Conservation (phyloP, 306 rosid species). For the Calophaca sinica region DNA sequence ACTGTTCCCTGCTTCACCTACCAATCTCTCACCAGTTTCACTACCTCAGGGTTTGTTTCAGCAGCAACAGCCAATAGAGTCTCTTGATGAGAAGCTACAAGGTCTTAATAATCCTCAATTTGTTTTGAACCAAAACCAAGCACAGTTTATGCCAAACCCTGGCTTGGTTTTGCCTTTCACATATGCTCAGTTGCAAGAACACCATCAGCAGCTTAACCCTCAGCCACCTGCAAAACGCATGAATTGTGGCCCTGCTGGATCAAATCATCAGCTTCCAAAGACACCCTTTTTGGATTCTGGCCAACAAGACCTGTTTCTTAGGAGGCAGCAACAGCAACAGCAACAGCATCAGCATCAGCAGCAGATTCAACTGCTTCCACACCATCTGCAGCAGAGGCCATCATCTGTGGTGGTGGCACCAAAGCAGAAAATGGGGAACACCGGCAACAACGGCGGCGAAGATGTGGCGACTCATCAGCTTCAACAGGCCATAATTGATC, state of each 20-base stretch:
- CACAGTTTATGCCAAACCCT: slow-evolving; percentile 64
- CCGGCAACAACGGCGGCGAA: slow-evolving; percentile 46
- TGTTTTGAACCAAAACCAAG: slow-evolving; percentile 62
- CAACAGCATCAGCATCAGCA: slow-evolving; percentile 51
- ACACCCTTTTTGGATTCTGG: slow-evolving; percentile 57
- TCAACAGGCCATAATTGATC: slow-evolving; percentile 74
- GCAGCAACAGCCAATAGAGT: slow-evolving; percentile 51
- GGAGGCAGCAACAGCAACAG: slow-evolving; percentile 61
- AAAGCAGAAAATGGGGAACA: slow-evolving; percentile 62
- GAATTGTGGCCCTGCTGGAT: slow-evolving; percentile 55
- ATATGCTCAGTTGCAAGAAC: slow-evolving; percentile 67
- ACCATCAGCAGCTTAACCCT: slow-evolving; percentile 55
- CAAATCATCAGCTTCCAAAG: slow-evolving; percentile 53
- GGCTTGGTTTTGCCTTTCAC: slow-evolving; percentile 66
- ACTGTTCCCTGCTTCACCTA: slow-evolving; percentile 50
- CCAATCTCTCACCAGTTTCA: slow-evolving; percentile 46
- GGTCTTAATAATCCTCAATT: slow-evolving; percentile 57
- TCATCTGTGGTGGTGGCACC: slow-evolving; percentile 55
- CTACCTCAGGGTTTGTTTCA: slow-evolving; percentile 54
- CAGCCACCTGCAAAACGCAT: slow-evolving; percentile 73
- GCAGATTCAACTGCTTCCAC: slow-evolving; percentile 59
- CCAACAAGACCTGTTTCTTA: slow-evolving; percentile 57
- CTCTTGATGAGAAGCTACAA: slow-evolving; percentile 74
- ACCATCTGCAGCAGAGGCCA: slow-evolving; percentile 55
- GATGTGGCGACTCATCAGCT: slow-evolving; percentile 70